Evolutionary conservation across 208 protist species (phyloP).

Genomic region (Trypanosoma conorhini): DNA sequence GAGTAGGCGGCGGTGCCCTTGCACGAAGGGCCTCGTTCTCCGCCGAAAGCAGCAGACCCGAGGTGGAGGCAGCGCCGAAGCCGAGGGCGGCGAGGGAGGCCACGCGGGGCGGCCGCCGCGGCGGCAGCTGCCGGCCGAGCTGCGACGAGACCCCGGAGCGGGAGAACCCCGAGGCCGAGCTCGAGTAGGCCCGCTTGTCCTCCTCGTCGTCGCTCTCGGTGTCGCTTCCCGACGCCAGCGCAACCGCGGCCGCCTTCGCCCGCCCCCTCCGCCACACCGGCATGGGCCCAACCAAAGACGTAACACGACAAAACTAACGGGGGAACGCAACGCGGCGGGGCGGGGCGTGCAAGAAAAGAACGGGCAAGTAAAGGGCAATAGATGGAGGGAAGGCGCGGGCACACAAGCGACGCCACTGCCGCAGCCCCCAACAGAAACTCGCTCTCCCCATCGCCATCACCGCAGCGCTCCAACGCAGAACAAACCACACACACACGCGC

Average conservation of each 20-base stretch:
- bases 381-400: too few species aligned
- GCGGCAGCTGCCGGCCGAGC: not conserved
- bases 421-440: too few species aligned
- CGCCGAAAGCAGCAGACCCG: not conserved
- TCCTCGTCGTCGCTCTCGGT: not conserved
- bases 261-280: conserved; percentile 6
- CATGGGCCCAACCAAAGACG: conserved; percentile 1
- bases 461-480: too few species aligned
- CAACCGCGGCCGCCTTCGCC: not conserved
- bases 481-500: too few species aligned
- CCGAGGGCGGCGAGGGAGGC: conserved; percentile 4
- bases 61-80: not conserved
- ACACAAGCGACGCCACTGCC: too few species aligned
- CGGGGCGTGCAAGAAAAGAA: conserved; percentile 13
- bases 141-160: not conserved
- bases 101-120: not conserved
- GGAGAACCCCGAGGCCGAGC: not conserved
- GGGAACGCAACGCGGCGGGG: not conserved
- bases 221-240: conserved; percentile 15
- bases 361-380: not conserved
- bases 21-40: not conserved
- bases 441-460: not conserved
- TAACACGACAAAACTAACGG: not conserved
- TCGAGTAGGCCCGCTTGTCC: not conserved
- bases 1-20: not conserved